These are phyloP conservation scores for Pholiota adiposa DNA, from an alignment of 1,284 basidiomycete genomes.

Conservation along the genomic window DNA sequence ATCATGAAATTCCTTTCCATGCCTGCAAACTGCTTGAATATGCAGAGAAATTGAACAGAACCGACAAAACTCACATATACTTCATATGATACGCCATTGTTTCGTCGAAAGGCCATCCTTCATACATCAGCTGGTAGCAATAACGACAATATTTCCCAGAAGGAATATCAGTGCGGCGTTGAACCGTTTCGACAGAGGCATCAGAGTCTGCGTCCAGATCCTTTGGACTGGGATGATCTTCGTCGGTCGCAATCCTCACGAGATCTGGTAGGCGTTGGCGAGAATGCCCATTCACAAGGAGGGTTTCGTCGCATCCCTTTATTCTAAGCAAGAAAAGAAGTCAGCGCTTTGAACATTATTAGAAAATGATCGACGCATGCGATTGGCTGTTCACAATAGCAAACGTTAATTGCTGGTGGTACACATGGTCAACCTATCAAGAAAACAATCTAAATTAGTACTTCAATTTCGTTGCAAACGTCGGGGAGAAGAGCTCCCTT, in stretches of 20 bases:
- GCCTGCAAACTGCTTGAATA: background rate
- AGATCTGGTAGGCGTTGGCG: background rate
- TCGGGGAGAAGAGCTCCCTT: background rate
- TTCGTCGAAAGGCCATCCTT: background rate
- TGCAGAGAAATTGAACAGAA: background rate
- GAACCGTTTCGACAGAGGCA: background rate
- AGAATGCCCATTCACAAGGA: slow-evolving; percentile 6
- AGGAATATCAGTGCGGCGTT: background rate
- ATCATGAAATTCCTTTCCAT: background rate
- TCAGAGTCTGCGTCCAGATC: background rate
- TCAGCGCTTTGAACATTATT: background rate
- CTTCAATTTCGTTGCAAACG: background rate
- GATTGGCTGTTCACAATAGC: background rate
- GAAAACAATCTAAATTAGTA: background rate
- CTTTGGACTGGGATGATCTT: background rate
- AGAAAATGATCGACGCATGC: background rate
- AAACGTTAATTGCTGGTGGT: background rate
- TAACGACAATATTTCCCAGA: slow-evolving; percentile 1
- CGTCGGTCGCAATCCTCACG: slow-evolving; percentile 3
- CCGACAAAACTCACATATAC: background rate
- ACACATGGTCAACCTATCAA: slow-evolving; percentile 7
- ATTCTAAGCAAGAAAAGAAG: background rate
- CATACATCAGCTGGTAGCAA: background rate
- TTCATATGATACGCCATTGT: slow-evolving; percentile 10
- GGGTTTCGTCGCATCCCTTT: background rate